Evolutionary conservation across 2,329 filamentous ascomycete species (phyloP).

Genomic region (Ascocoryne sarcoides): DNA sequence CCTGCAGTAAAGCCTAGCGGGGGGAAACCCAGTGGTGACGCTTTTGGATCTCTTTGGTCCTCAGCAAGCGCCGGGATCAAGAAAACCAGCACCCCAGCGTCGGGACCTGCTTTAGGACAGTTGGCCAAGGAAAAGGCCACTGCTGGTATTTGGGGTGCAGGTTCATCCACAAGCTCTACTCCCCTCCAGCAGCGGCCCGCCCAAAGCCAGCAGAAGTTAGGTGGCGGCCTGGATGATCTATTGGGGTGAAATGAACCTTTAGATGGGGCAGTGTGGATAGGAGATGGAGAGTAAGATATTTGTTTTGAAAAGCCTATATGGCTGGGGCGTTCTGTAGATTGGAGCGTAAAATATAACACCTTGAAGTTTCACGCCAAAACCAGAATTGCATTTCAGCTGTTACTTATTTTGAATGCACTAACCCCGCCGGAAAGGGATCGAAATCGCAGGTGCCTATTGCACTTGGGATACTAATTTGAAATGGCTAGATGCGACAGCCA

Average conservation of each 20-base stretch:
- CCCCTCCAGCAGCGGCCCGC: constrained; percentile 15
- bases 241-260: constrained; percentile 35
- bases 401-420: too few relatives aligned
- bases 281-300: too few relatives aligned
- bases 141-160: constrained; percentile 85
- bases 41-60: constrained; percentile 80
- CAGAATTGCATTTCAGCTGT: too few relatives aligned
- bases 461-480: too few relatives aligned
- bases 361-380: too few relatives aligned
- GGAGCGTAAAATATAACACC: too few relatives aligned
- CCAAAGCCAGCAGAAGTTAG: constrained; percentile 26
- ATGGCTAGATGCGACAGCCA: too few relatives aligned
- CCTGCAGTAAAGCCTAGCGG: constrained; percentile 41
- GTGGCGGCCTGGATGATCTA: constrained; percentile 35
- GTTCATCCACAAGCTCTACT: constrained; percentile 33
- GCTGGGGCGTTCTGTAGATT: too few relatives aligned
- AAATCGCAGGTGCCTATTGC: too few relatives aligned
- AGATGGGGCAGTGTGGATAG: too few relatives aligned
- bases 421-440: too few relatives aligned
- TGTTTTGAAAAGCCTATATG: too few relatives aligned
- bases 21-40: constrained; percentile 60
- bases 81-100: constrained; percentile 54
- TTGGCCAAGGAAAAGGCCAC: constrained; percentile 97
- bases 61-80: constrained; percentile 62
- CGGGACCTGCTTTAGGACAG: constrained; percentile 77